Evolutionary conservation across 2,329 filamentous ascomycete genomes (phyloP).

Genomic region (Sporothrix luriei): DNA sequence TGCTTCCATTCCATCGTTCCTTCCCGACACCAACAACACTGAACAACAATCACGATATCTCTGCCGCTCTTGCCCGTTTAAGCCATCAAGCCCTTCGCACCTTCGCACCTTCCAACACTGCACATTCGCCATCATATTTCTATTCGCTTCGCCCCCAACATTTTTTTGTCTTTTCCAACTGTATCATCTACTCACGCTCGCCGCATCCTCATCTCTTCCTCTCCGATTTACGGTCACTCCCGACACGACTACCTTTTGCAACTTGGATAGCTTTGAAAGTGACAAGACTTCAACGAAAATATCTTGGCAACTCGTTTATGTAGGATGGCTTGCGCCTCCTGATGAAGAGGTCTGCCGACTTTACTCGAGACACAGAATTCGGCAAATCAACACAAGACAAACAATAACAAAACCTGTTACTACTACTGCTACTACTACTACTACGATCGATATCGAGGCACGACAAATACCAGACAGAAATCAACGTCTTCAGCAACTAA

Average conservation of each 20-base stretch:
- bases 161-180: not conserved
- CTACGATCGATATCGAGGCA: not conserved
- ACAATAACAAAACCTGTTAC: not conserved
- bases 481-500: not conserved
- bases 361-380: not conserved
- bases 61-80: not conserved
- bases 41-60: not conserved
- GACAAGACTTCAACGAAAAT: not conserved
- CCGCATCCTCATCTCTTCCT: not conserved
- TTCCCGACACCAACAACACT: not conserved
- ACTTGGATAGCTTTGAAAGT: too few species aligned
- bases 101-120: not conserved
- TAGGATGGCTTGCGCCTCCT: not conserved
- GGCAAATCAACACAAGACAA: conserved; percentile 2
- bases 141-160: not conserved
- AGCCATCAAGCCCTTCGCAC: not conserved
- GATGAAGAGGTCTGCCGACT: conserved; percentile 2
- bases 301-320: not conserved
- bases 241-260: too few species aligned
- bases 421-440: not conserved
- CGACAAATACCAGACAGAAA: not conserved
- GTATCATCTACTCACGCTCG: not conserved
- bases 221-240: too few species aligned
- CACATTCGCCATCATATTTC: not conserved
- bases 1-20: not conserved